Evolutionary conservation across 345 rosid species (phyloP), one percentile per base, ranked within the genome.

Genomic region (Rubroshorea leprosula): DNA sequence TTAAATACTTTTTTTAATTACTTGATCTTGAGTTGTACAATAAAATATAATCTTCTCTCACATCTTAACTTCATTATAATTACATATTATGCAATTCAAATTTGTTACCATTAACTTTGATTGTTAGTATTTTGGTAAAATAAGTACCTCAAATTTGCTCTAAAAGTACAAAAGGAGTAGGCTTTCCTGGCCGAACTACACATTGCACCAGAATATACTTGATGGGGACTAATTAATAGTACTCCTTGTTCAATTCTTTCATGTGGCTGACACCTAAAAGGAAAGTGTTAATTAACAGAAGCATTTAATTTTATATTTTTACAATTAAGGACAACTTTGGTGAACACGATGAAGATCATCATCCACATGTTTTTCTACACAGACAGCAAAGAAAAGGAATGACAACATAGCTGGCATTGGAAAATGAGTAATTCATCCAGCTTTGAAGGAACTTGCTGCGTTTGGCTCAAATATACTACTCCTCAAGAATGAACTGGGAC

Each of bases 291-390:
- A 2, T 13, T 13, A 15, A n/a, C 47, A 44, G 47, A 44, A 44
- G 16, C 14, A 13, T 44, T 44, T 16, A 16, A 55, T n/a, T 44
- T 26, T 43, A 45, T 17, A 22, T 49, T 20, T 19, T 10, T 19
- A 19, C 9, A 6, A 49, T 49, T 7, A 39, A 19, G 26, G 1
- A 13, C 27, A 57, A 61, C 9, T 60, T 51, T 60, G 23, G 53
- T 38, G 49, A 57, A 55, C 47, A 60, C 71, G 11, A 62, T 47
- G 68, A 66, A 53, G 64, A 66, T 66, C 64, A 25, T 63, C 46
- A 18, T 58, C 62, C 66, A 72, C 68, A 50, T 66, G 63, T 26
- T 45, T 24, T 59, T 54, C 48, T 61, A 12, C 15, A 41, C 20
- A 23, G 29, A 22, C 43, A 26, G 16, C 35, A 21, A 17, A 39